Evolutionary conservation across 768 basidiomycete species (phyloP), one percentile per base, ranked within the genome.

Genomic region (Panus rudis): DNA sequence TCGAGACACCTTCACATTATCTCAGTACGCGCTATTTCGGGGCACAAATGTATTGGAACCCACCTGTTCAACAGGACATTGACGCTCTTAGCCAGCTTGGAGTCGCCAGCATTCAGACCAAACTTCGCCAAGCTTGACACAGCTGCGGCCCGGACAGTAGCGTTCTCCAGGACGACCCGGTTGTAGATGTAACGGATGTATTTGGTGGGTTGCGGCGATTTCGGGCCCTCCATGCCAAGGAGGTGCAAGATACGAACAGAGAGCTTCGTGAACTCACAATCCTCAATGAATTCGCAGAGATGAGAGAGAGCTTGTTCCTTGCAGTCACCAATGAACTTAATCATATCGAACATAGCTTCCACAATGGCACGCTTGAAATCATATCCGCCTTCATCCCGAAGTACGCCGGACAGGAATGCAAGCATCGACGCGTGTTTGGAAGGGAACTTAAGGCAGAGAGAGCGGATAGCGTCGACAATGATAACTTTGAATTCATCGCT

Each of bases 401-500:
- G 76, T 21, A 98, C 90, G 42, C 94, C 92, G 34, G 92, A 92
- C 24, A 99, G 75, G 81, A 99, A 99, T 4, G 84, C 79, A 45
- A 99, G 84, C 94, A 99, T 98, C 30, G 92, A 86, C 2, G 79
- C 85, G 57, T 99, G 92, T 68, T 99, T 99, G 24, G 84, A 69
- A 2, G 96, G 96, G 75, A 99, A 99, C 65, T 99, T 99, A 69
- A 99, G 83, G 67, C 93, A 98, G 23, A 99, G 80, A 7, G 94
- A 92, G 39, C 96, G 89, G 61, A 99, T 92, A 45, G 96, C 96
- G 48, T 97, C 92, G 43, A 99, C 96, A 38, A 99, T 96, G 67
- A 99, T 96, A 60, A 98, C 93, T 72, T 97, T 98, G 79, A 99
- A 99, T 66, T 99, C 96, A 64, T 99, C 96, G 52, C 91, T 94